Evolutionary conservation across 345 rosid genomes (phyloP).

Genomic region (Rhizophora apiculata): DNA sequence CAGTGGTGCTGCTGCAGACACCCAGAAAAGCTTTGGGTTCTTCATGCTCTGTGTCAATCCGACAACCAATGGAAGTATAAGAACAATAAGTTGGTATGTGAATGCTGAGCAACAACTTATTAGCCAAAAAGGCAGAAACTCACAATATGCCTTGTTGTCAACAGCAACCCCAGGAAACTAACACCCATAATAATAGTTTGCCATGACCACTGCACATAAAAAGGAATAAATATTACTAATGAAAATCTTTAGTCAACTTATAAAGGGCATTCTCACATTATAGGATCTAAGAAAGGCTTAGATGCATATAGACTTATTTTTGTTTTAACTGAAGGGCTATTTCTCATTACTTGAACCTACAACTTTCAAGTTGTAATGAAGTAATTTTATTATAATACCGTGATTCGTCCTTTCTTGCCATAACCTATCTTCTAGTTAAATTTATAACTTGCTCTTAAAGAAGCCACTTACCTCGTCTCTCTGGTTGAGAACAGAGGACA

Average conservation of each 20-base stretch:
- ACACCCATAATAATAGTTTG: conserved; percentile 70
- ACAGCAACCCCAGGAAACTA: conserved; percentile 61
- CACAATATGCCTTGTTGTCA: conserved; percentile 77
- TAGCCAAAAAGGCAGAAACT: conserved; percentile 23
- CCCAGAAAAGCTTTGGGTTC: conserved; percentile 91
- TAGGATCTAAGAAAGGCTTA: no score
- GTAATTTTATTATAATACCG: no score
- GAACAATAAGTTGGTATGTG: background rate
- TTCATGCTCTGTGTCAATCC: conserved; percentile 56
- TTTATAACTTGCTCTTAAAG: background rate
- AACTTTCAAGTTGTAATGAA: no score
- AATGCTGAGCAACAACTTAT: background rate
- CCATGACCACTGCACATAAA: conserved; percentile 88
- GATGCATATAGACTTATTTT: no score
- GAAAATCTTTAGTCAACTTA: no score
- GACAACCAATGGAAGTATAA: conserved; percentile 14
- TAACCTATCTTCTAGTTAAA: background rate
- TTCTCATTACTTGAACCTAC: no score
- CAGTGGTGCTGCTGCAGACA: conserved; percentile 90
- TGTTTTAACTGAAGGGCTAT: no score
- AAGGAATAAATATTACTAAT: background rate
- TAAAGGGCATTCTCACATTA: no score
- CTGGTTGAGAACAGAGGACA: conserved; percentile 48
- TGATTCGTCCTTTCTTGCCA: no score
- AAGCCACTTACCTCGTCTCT: conserved; percentile 58